phyloP scores from a whole-genome alignment of 1,284 basidiomycete genomes.

The Inonotus obliquus region DNA sequence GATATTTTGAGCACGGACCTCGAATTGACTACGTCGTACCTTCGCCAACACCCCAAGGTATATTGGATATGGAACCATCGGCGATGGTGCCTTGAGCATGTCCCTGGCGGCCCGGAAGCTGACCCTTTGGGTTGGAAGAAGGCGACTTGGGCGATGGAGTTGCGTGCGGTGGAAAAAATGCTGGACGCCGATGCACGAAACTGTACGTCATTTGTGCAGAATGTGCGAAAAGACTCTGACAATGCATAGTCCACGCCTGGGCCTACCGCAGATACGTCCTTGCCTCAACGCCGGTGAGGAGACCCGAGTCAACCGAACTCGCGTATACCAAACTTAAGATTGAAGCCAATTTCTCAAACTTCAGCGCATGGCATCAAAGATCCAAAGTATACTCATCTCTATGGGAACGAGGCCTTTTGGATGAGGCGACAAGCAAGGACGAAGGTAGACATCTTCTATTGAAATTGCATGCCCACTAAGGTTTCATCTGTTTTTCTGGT shows the following conservation, averaged over 20 bases:
- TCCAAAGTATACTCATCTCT: slow-evolving; percentile 74
- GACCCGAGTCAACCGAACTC: slow-evolving; percentile 58
- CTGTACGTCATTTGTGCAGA: slow-evolving; percentile 44
- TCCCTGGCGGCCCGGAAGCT: slow-evolving; percentile 67
- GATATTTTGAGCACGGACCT: slow-evolving; percentile 68
- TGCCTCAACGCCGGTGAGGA: slow-evolving; percentile 56
- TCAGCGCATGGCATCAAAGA: slow-evolving; percentile 98
- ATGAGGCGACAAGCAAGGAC: slow-evolving; percentile 51
- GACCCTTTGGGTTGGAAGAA: slow-evolving; percentile 63
- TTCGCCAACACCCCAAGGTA: slow-evolving; percentile 85
- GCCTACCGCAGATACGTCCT: slow-evolving; percentile 85
- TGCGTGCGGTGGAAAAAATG: slow-evolving; percentile 86
- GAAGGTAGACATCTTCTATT: slow-evolving; percentile 45
- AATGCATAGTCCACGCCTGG: slow-evolving; percentile 83
- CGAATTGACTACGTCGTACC: slow-evolving; percentile 71
- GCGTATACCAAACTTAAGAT: slow-evolving; percentile 88
- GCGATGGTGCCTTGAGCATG: slow-evolving; percentile 84
- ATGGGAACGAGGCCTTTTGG: slow-evolving; percentile 57
- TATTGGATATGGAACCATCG: slow-evolving; percentile 98
- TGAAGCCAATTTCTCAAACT: slow-evolving; percentile 93
- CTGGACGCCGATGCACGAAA: slow-evolving; percentile 85
- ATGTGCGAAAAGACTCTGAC: not conserved
- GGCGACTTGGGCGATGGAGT: slow-evolving; percentile 76
- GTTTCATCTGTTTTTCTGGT: slow-evolving; percentile 3
- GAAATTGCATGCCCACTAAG: not conserved